Evolutionary conservation across 345 rosid species (phyloP), one percentile per base, ranked within the genome.

Genomic region (Gossypium mustelinum): DNA sequence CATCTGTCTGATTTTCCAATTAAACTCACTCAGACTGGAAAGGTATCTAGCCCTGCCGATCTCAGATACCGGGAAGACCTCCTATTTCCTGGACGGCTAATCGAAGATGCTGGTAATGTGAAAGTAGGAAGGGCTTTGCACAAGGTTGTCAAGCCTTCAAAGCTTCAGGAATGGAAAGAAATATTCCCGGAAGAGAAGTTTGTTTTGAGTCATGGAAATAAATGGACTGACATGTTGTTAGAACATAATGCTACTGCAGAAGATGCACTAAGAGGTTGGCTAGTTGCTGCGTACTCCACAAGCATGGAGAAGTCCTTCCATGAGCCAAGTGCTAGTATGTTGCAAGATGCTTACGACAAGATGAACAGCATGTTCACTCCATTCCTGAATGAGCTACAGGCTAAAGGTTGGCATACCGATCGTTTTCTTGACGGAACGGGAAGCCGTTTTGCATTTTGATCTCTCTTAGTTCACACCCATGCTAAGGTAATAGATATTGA

Each of bases 211-310:
- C 80, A 20, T 14, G 90, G 91, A 72, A 79, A 75, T 48, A 83
- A 82, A 79, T 88, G 91, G 79, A 85, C 86, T 1, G 88, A 93
- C 81, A 86, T 95, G 97, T 84, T 89, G 56, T 79, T 93, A 67
- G 97, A 90, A 86, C 89, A 87, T 66, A 83, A 84, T 78, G 98
- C 97, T 7, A 81, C 90, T 0, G 99, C 89, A 10, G 93, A 92
- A 89, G 98, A 95, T 72, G 99, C 94, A 57, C 73, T 91, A 81
- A 89, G 93, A 87, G 99, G 98, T 54, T 95, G 99, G 99, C 75
- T 93, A 67, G 92, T 95, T 59, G 97, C 99, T 67, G 98, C 92
- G 9, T 89, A 84, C 78, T 87, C 88, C 27, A 76, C 85, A 16
- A 79, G 77, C 64, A 86, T 78, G 88, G 74, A 44, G 77, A 81